phyloP scores from a whole-genome alignment of 2,329 filamentous ascomycete genomes.

The Trichoderma aggressivum region DNA sequence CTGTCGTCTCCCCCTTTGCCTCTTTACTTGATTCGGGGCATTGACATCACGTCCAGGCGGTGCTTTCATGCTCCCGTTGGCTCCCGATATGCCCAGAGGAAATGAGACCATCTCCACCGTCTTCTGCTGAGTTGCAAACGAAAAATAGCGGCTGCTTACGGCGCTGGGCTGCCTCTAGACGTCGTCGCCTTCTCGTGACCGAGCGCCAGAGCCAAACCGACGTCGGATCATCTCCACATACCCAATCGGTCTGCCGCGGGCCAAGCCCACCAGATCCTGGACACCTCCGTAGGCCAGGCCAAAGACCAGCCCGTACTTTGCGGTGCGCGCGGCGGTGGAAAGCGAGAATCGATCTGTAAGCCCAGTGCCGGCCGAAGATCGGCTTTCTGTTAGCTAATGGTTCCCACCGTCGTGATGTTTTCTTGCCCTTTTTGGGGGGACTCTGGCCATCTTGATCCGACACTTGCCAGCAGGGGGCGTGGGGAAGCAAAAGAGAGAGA shows the following conservation, averaged over 20 bases:
- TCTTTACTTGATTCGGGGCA: neutral
- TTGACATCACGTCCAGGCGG: neutral
- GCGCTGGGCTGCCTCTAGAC: slow-evolving; percentile 3
- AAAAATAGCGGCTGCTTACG: slow-evolving; percentile 7
- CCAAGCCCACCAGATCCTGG: slow-evolving; percentile 70
- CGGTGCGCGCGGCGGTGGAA: slow-evolving; percentile 71
- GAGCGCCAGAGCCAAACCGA: slow-evolving; percentile 30
- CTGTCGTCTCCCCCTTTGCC: neutral
- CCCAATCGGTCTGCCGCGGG: slow-evolving; percentile 67
- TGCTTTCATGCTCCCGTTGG: neutral
- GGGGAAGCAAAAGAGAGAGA: neutral
- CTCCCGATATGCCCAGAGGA: slow-evolving; percentile 21
- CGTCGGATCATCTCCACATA: slow-evolving; percentile 68
- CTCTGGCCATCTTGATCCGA: slow-evolving; percentile 7
- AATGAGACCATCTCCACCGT: slow-evolving; percentile 6
- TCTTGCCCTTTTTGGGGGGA: neutral
- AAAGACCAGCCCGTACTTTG: slow-evolving; percentile 73
- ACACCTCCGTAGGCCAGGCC: slow-evolving; percentile 76
- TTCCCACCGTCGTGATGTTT: neutral
- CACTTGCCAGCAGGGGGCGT: neutral
- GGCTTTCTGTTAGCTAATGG: slow-evolving; percentile 21
- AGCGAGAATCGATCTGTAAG: slow-evolving; percentile 71
- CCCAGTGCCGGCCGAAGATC: slow-evolving; percentile 27
- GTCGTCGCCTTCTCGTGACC: slow-evolving; percentile 19
- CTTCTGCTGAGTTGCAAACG: neutral